phyloP scores from a whole-genome alignment of 805 yeast genomes.

The Cyberlindnera lachancei region DNA sequence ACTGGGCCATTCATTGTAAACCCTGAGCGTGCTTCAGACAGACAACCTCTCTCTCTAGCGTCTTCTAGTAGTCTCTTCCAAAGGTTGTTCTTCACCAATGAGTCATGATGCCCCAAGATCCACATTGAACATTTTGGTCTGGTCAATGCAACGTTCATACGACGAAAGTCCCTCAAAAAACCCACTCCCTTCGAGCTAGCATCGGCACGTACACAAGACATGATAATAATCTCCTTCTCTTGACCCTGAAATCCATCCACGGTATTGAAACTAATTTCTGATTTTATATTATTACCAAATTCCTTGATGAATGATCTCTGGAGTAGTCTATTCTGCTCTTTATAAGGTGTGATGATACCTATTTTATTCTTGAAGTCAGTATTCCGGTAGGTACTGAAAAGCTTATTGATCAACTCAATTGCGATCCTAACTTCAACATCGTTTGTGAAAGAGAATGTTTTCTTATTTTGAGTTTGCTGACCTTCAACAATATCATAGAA shows the following conservation, averaged over 20 bases:
- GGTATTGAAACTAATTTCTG: conserved; percentile 81
- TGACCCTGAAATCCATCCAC: conserved; percentile 98
- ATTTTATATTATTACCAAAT: conserved; percentile 57
- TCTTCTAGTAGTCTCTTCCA: conserved; percentile 69
- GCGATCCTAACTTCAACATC: conserved; percentile 66
- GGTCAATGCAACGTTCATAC: conserved; percentile 96
- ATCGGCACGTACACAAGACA: conserved; percentile 93
- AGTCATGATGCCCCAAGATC: conserved; percentile 77
- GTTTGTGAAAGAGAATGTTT: conserved; percentile 68
- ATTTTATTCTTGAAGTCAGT: conserved; percentile 59
- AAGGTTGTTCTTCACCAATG: conserved; percentile 55
- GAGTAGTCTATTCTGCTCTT: conserved; percentile 68
- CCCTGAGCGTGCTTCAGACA: conserved; percentile 12
- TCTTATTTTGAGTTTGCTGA: conserved; percentile 53
- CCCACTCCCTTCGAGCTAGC: conserved; percentile 58
- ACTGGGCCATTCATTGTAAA: no score
- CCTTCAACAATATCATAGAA: conserved; percentile 67
- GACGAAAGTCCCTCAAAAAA: conserved; percentile 80
- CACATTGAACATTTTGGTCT: conserved; percentile 90
- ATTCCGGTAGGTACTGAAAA: conserved; percentile 40
- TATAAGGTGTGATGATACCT: conserved; percentile 92
- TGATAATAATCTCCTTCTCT: conserved; percentile 87
- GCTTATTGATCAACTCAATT: conserved; percentile 50
- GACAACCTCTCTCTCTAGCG: conserved; percentile 43
- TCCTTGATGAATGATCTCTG: conserved; percentile 46